These are phyloP conservation scores for Tolypocladium amazonense DNA, from an alignment of 2,329 filamentous ascomycete species.

Conservation along the genomic window DNA sequence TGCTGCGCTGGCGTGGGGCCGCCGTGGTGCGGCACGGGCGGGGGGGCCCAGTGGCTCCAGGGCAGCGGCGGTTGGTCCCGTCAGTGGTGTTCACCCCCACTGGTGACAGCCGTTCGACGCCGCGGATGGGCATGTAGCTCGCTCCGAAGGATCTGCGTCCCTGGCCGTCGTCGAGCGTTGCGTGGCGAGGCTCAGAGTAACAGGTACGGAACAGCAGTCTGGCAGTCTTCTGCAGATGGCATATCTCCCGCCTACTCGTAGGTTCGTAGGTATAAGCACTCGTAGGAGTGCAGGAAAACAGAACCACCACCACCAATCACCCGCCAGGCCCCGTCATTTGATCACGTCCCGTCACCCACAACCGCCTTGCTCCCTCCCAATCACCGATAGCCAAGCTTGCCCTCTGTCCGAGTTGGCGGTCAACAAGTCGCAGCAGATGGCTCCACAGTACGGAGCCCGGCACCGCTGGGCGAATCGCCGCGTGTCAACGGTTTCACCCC, in stretches of 20 bases:
- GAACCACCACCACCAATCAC: not conserved
- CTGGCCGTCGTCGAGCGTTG: too few relatives aligned
- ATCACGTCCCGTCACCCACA: not conserved
- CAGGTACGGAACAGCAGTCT: too few relatives aligned
- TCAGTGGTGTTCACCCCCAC: not conserved
- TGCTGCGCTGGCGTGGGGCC: not conserved
- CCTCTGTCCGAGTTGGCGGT: not conserved
- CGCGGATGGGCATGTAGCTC: not conserved
- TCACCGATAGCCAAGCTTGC: not conserved
- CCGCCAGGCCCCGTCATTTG: not conserved
- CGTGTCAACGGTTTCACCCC: not conserved
- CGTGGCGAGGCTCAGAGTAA: not conserved
- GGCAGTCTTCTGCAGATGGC: not conserved
- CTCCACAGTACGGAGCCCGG: not conserved
- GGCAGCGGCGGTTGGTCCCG: not conserved
- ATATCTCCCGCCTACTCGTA: not conserved
- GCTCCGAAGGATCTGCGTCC: too few relatives aligned
- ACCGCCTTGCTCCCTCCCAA: not conserved
- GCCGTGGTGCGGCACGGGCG: not conserved
- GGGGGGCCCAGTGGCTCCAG: not conserved
- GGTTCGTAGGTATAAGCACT: too few relatives aligned
- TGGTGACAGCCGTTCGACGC: not conserved
- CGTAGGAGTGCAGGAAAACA: not conserved
- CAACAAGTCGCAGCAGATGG: not conserved
- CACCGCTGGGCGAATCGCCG: not conserved